Evolutionary conservation across 148 eudicot genomes (phyloP).

Genomic region (Spergularia bocconei): DNA sequence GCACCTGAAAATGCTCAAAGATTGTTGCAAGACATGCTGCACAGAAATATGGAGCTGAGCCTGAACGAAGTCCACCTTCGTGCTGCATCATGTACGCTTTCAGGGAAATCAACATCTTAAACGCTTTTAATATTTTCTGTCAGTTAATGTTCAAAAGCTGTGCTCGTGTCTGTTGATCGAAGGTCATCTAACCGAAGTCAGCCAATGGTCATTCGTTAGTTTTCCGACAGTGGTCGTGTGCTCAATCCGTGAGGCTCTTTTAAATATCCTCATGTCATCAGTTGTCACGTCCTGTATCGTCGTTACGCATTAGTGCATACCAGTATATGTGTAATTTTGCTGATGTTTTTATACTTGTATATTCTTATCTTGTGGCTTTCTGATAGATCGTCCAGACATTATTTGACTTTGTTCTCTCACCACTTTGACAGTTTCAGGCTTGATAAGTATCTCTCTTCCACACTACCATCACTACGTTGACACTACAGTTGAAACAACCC

Average conservation of each 20-base stretch:
- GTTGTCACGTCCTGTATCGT: too few species aligned
- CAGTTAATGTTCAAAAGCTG: neutral
- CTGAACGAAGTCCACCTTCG: conserved; percentile 39
- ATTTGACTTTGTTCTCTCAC: too few species aligned
- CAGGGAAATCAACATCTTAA: conserved; percentile 12
- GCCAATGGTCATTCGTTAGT: neutral
- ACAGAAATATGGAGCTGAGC: conserved; percentile 51
- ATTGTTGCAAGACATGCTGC: conserved; percentile 60
- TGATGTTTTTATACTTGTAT: too few species aligned
- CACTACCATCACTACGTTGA: too few species aligned
- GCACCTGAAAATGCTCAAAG: conserved; percentile 64
- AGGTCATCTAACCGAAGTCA: conserved; percentile 20
- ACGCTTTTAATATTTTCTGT: neutral
- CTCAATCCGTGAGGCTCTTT: neutral
- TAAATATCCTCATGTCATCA: neutral
- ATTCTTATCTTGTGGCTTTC: too few species aligned
- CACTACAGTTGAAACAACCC: too few species aligned
- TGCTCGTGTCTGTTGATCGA: conserved; percentile 17
- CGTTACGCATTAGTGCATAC: too few species aligned
- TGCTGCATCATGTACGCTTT: conserved; percentile 34
- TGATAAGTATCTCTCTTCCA: too few species aligned
- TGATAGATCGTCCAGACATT: too few species aligned
- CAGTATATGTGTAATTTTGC: too few species aligned
- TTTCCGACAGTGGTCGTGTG: too few species aligned
- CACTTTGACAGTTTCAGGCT: too few species aligned